Percentiles rank a stretch among this genome's conserved stretches.
Evolutionary conservation across 2,329 filamentous ascomycete species (phyloP).

Genomic region (Incumbomyces lentus): DNA sequence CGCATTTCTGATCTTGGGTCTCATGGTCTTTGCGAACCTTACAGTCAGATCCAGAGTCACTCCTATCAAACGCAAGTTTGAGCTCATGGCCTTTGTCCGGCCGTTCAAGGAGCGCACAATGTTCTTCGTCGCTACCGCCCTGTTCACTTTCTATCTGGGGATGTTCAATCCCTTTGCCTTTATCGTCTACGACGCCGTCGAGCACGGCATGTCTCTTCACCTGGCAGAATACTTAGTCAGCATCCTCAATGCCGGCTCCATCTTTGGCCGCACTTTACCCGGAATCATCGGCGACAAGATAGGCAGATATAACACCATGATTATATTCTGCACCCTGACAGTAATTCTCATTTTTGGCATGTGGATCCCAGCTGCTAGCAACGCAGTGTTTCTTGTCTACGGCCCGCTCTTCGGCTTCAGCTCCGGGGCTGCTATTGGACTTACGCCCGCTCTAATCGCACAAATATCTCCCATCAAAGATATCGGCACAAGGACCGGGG

Average conservation of each 20-base stretch:
- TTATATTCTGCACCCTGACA: slow-evolving; percentile 39
- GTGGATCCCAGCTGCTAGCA: slow-evolving; percentile 44
- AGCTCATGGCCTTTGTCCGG: slow-evolving; percentile 23
- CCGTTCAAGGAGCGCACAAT: slow-evolving; percentile 23
- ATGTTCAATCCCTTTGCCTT: slow-evolving; percentile 23
- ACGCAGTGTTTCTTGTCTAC: slow-evolving; percentile 53
- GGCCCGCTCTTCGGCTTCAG: slow-evolving; percentile 59
- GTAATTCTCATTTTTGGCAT: slow-evolving; percentile 42
- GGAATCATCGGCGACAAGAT: slow-evolving; percentile 44
- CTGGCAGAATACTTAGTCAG: slow-evolving; percentile 22
- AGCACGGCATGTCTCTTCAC: slow-evolving; percentile 17
- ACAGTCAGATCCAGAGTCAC: slow-evolving; percentile 43
- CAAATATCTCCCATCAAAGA: slow-evolving; percentile 61
- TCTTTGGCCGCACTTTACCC: slow-evolving; percentile 48
- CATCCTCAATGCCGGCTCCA: slow-evolving; percentile 24
- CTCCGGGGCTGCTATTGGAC: slow-evolving; percentile 55
- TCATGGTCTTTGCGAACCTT: slow-evolving; percentile 43
- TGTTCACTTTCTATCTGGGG: slow-evolving; percentile 23
- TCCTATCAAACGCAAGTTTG: slow-evolving; percentile 27
- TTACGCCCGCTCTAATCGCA: slow-evolving; percentile 49
- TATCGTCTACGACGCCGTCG: slow-evolving; percentile 17
- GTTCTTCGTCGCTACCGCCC: slow-evolving; percentile 17
- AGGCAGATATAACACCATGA: slow-evolving; percentile 46
- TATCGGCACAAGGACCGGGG: slow-evolving; percentile 59
- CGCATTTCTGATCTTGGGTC: slow-evolving; percentile 51